These are phyloP conservation scores for Malassezia yamatoensis DNA, from an alignment of 1,284 basidiomycete genomes.

Conservation along the genomic window DNA sequence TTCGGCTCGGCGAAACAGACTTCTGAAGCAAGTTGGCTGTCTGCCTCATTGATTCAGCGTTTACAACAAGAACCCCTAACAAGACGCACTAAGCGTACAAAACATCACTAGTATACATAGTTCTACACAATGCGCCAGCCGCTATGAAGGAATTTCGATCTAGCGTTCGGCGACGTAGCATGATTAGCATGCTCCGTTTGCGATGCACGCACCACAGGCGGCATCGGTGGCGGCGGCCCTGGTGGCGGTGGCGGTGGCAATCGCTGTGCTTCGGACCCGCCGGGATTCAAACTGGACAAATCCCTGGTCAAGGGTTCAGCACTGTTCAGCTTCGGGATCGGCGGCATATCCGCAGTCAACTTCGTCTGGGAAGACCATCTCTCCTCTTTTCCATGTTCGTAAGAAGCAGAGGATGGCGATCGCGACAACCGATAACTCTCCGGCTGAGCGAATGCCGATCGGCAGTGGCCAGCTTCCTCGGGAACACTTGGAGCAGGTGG, in stretches of 20 bases:
- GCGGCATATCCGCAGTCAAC: neutral
- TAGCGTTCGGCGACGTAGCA: neutral
- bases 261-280: neutral
- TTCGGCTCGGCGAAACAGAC: neutral
- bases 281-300: neutral
- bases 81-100: conserved; percentile 1
- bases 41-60: neutral
- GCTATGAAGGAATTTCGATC: conserved; percentile 1
- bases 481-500: conserved; percentile 15
- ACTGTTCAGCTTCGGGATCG: neutral
- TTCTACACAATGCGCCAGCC: conserved; percentile 12
- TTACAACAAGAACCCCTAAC: no score
- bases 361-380: neutral
- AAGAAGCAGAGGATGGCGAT: neutral
- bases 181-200: neutral
- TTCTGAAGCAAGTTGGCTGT: neutral
- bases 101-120: conserved; percentile 53
- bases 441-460: neutral
- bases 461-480: neutral
- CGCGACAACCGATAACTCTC: neutral
- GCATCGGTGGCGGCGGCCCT: conserved; percentile 18
- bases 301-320: neutral
- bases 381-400: neutral
- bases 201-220: conserved; percentile 13
- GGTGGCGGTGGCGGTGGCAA: conserved; percentile 21